Evolutionary conservation across 768 basidiomycete genomes (phyloP), one percentile per base, ranked within the genome.

Genomic region (Kwoniella bestiolae): DNA sequence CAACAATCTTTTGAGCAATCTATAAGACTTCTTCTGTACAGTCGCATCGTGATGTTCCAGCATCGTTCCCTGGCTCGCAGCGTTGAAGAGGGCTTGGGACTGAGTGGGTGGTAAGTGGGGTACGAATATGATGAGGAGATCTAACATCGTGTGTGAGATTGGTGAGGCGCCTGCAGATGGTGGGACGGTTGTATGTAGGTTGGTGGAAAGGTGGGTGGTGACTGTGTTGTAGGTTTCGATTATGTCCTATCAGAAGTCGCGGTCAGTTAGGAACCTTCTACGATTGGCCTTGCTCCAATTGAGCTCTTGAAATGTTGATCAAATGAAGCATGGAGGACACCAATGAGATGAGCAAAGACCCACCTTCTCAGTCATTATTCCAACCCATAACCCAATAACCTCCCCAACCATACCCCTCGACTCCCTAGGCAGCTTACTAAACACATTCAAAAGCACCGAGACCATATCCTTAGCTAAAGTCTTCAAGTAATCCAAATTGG

Each of bases 361-460:
- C 62, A 91, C 91, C 83, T 86, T 79, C 62, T 89, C 85, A 23
- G 86, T 87, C 34, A 93, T 89, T 66, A 98, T 89, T 5, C 85
- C 86, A 35, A 90, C 85, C 92, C 94, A 99, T n/a, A 85, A 85
- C 14, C 85, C 86, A 73, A 98, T 91, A 47, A 92, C 92, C 59
- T 94, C 92, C 21, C 94, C 92, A 16, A 97, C 88, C 82, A 88
- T 84, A 7, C 88, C 87, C 56, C 90, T 84, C 32, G 78, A 82
- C 67, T 96, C 93, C 55, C 87, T 85, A n/a, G 86, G 86, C 32
- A 91, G 87, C 65, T 86, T 91, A 63, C 90, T 86, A 81, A 95
- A 98, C n/a, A 99, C 89, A 78, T 99, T 99, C 84, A 98, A 94
- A 49, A 96, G 84, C 4, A 98, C 93, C 0, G 92, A 89, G 34